These are phyloP conservation scores for Prunus davidiana DNA, from an alignment of 306 rosid genomes.

Conservation along the genomic window DNA sequence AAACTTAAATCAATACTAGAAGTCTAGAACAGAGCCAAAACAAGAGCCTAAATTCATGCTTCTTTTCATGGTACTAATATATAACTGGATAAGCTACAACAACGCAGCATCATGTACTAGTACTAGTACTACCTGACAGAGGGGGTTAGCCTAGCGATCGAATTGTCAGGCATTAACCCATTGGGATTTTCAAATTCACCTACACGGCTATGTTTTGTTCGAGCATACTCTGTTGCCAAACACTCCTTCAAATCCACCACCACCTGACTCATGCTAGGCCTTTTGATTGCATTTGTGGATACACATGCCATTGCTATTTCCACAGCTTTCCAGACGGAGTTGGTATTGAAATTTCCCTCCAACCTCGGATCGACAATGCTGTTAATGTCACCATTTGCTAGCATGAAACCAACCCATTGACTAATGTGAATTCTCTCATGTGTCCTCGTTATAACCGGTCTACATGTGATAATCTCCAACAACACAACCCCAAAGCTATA, in stretches of 20 bases:
- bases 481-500: conserved; percentile 26
- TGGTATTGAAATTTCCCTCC: background rate
- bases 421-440: conserved; percentile 1
- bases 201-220: background rate
- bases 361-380: conserved; percentile 22
- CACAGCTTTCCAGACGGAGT: conserved; percentile 39
- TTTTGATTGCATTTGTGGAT: too few relatives aligned
- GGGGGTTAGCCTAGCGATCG: background rate
- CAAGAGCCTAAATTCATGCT: too few relatives aligned
- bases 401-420: conserved; percentile 25
- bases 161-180: background rate
- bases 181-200: background rate
- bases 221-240: too few relatives aligned
- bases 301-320: too few relatives aligned
- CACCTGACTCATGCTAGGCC: too few relatives aligned
- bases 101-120: too few relatives aligned
- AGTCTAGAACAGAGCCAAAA: too few relatives aligned
- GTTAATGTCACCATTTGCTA: conserved; percentile 17
- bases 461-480: conserved; percentile 15
- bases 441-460: background rate
- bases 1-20: too few relatives aligned
- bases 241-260: too few relatives aligned
- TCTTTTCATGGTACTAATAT: too few relatives aligned
- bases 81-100: too few relatives aligned
- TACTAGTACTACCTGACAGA: background rate